A percentile compares a stretch with the other conserved stretches of the same genome.
Evolutionary conservation across 139 green algal genomes (phyloP).

Genomic region (Zygnema circumcarinatum): DNA sequence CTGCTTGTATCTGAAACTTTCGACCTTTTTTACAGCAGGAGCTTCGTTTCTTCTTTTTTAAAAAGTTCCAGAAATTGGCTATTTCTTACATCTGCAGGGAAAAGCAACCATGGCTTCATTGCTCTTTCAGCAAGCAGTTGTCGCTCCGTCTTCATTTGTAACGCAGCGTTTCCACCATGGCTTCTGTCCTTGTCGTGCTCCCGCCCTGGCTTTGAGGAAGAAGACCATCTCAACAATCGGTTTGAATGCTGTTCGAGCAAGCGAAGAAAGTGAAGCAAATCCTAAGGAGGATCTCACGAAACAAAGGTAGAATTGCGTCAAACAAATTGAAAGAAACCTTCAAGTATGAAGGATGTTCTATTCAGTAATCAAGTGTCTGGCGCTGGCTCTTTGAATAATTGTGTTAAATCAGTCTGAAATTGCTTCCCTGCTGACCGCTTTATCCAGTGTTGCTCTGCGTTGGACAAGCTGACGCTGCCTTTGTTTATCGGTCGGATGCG

Average conservation of each 20-base stretch:
- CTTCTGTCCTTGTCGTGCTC: background rate
- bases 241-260: background rate
- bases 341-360: background rate
- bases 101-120: too few relatives aligned
- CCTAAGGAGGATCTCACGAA: too few relatives aligned
- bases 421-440: background rate
- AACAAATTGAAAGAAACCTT: background rate
- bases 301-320: too few relatives aligned
- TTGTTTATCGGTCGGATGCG: too few relatives aligned
- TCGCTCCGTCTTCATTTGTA: background rate
- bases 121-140: too few relatives aligned
- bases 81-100: too few relatives aligned
- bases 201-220: background rate
- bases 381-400: background rate
- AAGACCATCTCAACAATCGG: background rate
- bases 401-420: background rate
- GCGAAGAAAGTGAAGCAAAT: background rate
- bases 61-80: too few relatives aligned
- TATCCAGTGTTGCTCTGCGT: background rate
- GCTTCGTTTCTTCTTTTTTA: too few relatives aligned
- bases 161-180: background rate
- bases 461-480: too few relatives aligned
- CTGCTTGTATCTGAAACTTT: too few relatives aligned
- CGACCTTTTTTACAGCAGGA: too few relatives aligned
- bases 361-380: background rate